Conservation (phyloP, 2,329 filamentous ascomycete genomes). For the Curvularia lunata region DNA sequence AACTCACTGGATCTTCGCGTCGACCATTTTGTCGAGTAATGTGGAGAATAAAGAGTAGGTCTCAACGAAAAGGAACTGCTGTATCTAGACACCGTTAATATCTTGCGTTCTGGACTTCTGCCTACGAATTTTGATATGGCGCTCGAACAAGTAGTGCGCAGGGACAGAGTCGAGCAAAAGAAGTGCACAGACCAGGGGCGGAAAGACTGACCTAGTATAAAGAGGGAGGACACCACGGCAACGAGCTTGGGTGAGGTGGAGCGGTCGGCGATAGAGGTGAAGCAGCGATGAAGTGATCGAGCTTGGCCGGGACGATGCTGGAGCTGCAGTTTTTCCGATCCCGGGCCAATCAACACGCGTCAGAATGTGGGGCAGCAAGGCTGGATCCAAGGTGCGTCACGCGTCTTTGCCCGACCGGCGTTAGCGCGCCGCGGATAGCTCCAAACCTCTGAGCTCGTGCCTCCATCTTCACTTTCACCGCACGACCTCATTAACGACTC, state of each 20-base stretch:
- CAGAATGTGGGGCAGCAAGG: conserved; percentile 4
- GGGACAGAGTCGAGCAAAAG: conserved; percentile 19
- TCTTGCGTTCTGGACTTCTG: conserved; percentile 27
- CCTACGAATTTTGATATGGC: conserved; percentile 24
- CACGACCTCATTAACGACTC: conserved; percentile 21
- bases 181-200: conserved; percentile 30
- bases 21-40: conserved; percentile 36
- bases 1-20: conserved; percentile 55
- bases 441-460: conserved; percentile 32
- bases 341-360: conserved; percentile 36
- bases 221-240: conserved; percentile 36
- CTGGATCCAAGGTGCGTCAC: conserved; percentile 27
- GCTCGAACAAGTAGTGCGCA: conserved; percentile 17
- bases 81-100: conserved; percentile 29
- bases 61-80: neutral
- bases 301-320: conserved; percentile 21
- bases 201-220: conserved; percentile 28
- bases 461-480: conserved; percentile 19
- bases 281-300: conserved; percentile 34
- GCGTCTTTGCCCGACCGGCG: conserved; percentile 23
- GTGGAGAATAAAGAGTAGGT: conserved; percentile 2
- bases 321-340: conserved; percentile 27
- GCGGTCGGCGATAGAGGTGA: conserved; percentile 29
- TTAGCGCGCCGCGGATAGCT: conserved; percentile 26
- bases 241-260: conserved; percentile 37